phyloP scores from a whole-genome alignment of 2,329 filamentous ascomycete genomes.

The Rosellinia necatrix region DNA sequence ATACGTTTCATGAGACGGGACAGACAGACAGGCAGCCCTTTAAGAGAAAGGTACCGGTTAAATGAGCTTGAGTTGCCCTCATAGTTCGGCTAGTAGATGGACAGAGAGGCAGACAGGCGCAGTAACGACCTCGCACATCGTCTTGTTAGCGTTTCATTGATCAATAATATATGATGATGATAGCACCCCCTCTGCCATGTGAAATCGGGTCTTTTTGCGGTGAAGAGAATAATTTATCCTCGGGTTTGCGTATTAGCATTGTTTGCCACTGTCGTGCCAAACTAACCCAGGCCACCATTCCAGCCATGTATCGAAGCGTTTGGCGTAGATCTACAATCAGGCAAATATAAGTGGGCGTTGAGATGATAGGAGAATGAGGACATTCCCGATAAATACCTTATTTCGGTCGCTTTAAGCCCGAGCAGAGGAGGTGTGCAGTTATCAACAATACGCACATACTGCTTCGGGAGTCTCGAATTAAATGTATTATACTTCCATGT shows the following conservation, averaged over 20 bases:
- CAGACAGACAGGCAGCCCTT: not conserved
- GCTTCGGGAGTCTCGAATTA: no score
- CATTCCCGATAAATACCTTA: no score
- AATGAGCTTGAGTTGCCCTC: not conserved
- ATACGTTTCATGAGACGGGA: not conserved
- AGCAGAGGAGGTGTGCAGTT: no score
- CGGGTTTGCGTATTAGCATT: not conserved
- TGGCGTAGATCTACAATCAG: no score
- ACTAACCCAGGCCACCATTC: no score
- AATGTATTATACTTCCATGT: no score
- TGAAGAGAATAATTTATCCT: no score
- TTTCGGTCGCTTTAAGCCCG: no score
- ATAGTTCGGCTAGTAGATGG: not conserved
- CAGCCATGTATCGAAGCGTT: not conserved
- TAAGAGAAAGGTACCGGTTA: not conserved
- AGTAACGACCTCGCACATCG: not conserved
- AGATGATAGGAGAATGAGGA: no score
- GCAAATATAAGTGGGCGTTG: no score
- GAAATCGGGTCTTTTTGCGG: no score
- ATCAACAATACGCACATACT: no score
- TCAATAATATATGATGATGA: slow-evolving; percentile 15
- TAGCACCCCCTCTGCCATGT: not conserved
- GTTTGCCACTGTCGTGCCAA: not conserved
- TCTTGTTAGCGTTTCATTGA: not conserved
- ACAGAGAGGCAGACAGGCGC: not conserved